phyloP scores from a whole-genome alignment of 257 asterid species.

The Nemophila menziesii region DNA sequence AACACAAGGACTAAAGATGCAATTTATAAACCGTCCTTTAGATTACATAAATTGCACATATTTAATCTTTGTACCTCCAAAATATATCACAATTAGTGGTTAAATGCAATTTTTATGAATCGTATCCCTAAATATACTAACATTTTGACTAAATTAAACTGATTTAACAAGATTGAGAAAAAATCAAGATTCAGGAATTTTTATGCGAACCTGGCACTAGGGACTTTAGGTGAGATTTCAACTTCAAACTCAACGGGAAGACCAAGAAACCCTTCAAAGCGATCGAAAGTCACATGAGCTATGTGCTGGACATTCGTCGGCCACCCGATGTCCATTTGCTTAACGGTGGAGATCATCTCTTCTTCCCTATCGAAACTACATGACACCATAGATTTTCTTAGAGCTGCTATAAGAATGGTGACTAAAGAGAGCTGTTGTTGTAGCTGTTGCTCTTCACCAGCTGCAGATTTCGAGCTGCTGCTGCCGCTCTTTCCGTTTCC shows the following conservation, averaged over 20 bases:
- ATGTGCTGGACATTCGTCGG: conserved; percentile 89
- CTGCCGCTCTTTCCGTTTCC: conserved; percentile 20
- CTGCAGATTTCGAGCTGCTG: conserved; percentile 30
- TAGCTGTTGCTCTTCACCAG: background rate
- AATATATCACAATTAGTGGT: too few relatives aligned
- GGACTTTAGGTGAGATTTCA: conserved; percentile 74
- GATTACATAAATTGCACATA: too few relatives aligned
- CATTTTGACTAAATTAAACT: too few relatives aligned
- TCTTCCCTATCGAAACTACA: conserved; percentile 64
- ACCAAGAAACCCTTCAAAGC: conserved; percentile 86
- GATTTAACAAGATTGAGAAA: too few relatives aligned
- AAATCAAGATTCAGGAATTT: too few relatives aligned
- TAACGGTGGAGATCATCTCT: conserved; percentile 40
- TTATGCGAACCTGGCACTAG: conserved; percentile 74
- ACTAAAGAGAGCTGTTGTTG: conserved; percentile 56
- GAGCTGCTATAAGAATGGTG: conserved; percentile 59
- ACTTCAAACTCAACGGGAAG: conserved; percentile 88
- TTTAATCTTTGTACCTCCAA: too few relatives aligned
- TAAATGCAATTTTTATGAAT: too few relatives aligned
- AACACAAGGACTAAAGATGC: too few relatives aligned
- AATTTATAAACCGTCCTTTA: too few relatives aligned
- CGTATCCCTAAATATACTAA: too few relatives aligned
- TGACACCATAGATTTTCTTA: conserved; percentile 79
- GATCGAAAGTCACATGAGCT: conserved; percentile 86
- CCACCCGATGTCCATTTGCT: conserved; percentile 81